Evolutionary conservation across 345 rosid genomes (phyloP).

Genomic region (Gossypium longicalyx): DNA sequence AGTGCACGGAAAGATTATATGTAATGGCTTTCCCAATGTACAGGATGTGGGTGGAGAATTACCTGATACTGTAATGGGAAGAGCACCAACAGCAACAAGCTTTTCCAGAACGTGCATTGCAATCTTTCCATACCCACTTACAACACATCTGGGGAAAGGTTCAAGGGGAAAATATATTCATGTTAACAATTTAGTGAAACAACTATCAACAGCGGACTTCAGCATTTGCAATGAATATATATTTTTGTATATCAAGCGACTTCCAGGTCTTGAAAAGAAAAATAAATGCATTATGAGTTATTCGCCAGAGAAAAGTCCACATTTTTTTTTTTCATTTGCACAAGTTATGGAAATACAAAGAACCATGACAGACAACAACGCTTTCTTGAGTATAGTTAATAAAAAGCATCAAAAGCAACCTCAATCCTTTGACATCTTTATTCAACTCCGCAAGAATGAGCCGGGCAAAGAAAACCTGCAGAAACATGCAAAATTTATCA

Average conservation of each 20-base stretch:
- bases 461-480: conserved; percentile 93
- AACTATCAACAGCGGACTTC: background rate
- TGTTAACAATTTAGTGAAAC: conserved; percentile 8
- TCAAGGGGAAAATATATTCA: conserved; percentile 15
- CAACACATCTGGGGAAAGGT: conserved; percentile 62
- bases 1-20: background rate
- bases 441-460: conserved; percentile 93
- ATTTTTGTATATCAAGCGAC: background rate
- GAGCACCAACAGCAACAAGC: conserved; percentile 92
- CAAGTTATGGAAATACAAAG: conserved; percentile 6
- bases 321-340: background rate
- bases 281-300: background rate
- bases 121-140: conserved; percentile 98
- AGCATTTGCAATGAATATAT: background rate
- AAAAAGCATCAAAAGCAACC: conserved; percentile 38
- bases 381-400: background rate
- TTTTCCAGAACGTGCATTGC: conserved; percentile 98
- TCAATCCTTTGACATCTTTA: conserved; percentile 90
- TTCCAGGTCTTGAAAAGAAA: background rate
- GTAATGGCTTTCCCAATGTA: background rate
- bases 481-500: conserved; percentile 27
- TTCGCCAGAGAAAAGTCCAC: background rate
- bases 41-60: conserved; percentile 12
- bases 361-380: background rate
- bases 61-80: conserved; percentile 93